Percentiles rank a stretch among this genome's conserved stretches.
These are phyloP conservation scores for Ulota crispa DNA, from an alignment of 225 moss, liverwort and hornwort genomes.

Conservation along the genomic window DNA sequence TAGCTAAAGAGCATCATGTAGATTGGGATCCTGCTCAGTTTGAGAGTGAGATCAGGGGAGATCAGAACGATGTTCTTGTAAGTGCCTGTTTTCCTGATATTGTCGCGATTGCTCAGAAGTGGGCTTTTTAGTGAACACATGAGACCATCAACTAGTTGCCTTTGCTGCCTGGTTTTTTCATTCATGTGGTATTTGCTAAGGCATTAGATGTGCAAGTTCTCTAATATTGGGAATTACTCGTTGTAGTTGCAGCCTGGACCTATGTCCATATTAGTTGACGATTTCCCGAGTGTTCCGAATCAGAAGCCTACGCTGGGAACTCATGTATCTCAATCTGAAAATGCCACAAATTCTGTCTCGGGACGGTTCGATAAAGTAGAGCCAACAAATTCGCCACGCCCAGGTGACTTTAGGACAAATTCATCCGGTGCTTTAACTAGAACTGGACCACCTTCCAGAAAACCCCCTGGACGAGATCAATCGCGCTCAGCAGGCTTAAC, in stretches of 20 bases:
- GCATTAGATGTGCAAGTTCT: background rate
- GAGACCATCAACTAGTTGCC: background rate
- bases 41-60: slow-evolving; percentile 31
- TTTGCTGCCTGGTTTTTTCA: background rate
- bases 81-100: slow-evolving; percentile 19
- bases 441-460: slow-evolving; percentile 25
- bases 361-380: slow-evolving; percentile 14
- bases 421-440: slow-evolving; percentile 10
- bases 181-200: background rate
- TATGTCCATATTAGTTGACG: slow-evolving; percentile 17
- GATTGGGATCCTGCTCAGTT: slow-evolving; percentile 47
- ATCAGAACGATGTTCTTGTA: slow-evolving; percentile 43
- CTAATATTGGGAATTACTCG: slow-evolving; percentile 3
- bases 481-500: slow-evolving; percentile 12
- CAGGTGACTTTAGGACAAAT: slow-evolving; percentile 10
- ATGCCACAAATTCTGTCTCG: background rate
- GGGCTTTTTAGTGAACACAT: background rate
- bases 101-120: background rate
- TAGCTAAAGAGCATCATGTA: slow-evolving; percentile 55
- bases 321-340: slow-evolving; percentile 24
- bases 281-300: slow-evolving; percentile 40
- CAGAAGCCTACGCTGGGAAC: slow-evolving; percentile 26
- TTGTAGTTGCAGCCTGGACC: slow-evolving; percentile 43
- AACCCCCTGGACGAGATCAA: slow-evolving; percentile 27
- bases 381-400: slow-evolving; percentile 6